Percentiles rank a stretch among this genome's conserved stretches.
phyloP scores from a whole-genome alignment of 2,329 filamentous ascomycete species.

The Fusarium nelsonii region DNA sequence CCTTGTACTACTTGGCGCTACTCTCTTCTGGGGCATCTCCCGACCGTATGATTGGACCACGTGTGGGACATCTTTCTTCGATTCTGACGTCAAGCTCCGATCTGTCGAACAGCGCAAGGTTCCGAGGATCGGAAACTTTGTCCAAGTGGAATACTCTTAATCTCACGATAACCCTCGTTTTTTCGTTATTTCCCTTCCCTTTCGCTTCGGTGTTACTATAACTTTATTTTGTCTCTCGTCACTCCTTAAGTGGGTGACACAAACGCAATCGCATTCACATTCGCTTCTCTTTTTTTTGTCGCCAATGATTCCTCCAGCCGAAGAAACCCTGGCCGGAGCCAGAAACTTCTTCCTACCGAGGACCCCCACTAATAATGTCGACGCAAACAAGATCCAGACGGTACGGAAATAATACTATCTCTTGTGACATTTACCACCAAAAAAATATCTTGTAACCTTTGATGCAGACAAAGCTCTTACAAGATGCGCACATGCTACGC shows the following conservation, averaged over 20 bases:
- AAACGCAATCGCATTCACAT: background rate
- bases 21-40: background rate
- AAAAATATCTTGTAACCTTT: slow-evolving; percentile 2
- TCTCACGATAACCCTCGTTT: background rate
- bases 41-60: background rate
- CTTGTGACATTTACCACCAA: background rate
- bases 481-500: slow-evolving; percentile 1
- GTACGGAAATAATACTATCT: background rate
- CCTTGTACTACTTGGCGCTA: background rate
- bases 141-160: background rate
- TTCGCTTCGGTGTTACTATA: background rate
- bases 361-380: background rate
- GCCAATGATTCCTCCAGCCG: background rate
- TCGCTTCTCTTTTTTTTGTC: background rate
- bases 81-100: slow-evolving; percentile 1
- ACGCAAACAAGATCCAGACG: background rate
- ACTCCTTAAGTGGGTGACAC: background rate
- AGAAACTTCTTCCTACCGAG: background rate
- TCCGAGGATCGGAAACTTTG: background rate
- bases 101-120: background rate
- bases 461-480: background rate
- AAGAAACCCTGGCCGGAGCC: background rate
- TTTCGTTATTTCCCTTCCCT: background rate
- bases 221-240: background rate
- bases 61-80: background rate